Evolutionary conservation across 2,329 filamentous ascomycete species (phyloP), one percentile per base, ranked within the genome.

Genomic region (Fonsecaea pedrosoi): DNA sequence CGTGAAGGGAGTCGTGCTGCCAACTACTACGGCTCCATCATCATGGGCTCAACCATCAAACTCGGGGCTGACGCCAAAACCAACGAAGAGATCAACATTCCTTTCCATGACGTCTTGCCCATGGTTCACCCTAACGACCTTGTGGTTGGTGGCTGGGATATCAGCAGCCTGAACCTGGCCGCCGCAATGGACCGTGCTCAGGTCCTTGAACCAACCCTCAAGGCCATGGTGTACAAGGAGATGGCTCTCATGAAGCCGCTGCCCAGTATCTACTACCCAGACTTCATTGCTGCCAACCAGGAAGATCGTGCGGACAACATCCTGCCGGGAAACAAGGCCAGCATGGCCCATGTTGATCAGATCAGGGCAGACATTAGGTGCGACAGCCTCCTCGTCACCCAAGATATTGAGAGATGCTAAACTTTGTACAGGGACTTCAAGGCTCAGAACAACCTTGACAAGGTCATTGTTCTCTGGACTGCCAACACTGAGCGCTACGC

Each of bases 251-350:
- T 98, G 89, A 89, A 90, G 74, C 95, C 95, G 35, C 87, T 98
- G 70, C 94, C 93, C 30, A 94, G 91, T 80, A 91, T 98, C 82
- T 99, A 99, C 87, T 99, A 99, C 80, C 95, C 95, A 1, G 95
- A 98, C 82, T 99, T 99, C 85, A 99, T 99, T 77, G 95, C 95
- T 72, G 92, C 95, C 78, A 99, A 99, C 84, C 95, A 99, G 83
- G 94, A 95, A 80, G 93, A 94, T 77, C 91, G 95, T 76, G 95
- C 94, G 72, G 93, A 99, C 82, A 98, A 99, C 76, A 76, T 96
- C 70, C 80, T 98, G 57, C 83, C 90, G 70, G 95, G 95, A 60
- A 86, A 84, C 80, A 96, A 95, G 83, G 94, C 94, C 71, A 92
- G 84, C 79, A 89, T 83, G 81, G 92, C 88, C 65, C 95, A 99